phyloP scores from a whole-genome alignment of 2,329 filamentous ascomycete genomes.

The Cytospora chrysosperma region DNA sequence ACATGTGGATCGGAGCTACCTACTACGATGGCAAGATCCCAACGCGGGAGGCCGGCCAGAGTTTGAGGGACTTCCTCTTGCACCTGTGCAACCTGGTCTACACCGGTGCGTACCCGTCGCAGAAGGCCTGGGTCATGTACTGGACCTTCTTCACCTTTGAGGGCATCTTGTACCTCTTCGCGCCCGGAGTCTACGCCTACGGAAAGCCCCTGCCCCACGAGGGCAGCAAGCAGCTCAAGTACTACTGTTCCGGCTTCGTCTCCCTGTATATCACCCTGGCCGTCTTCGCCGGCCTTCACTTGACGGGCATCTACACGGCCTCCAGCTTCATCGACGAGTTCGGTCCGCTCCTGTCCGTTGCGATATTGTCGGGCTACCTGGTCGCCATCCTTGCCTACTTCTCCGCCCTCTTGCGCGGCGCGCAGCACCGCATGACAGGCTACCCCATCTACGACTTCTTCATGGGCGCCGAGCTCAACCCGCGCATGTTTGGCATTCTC shows the following conservation, averaged over 20 bases:
- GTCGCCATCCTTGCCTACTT: constrained; percentile 83
- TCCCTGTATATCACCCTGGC: constrained; percentile 86
- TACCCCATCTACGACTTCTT: constrained; percentile 83
- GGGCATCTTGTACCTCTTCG: constrained; percentile 74
- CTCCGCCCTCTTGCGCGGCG: constrained; percentile 76
- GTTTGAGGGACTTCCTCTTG: constrained; percentile 65
- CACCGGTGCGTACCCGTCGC: constrained; percentile 78
- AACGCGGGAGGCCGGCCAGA: constrained; percentile 62
- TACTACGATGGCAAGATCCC: constrained; percentile 89
- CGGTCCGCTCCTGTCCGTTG: constrained; percentile 86
- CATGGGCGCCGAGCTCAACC: constrained; percentile 86
- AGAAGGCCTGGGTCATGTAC: constrained; percentile 88
- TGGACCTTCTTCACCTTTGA: constrained; percentile 91
- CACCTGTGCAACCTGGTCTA: constrained; percentile 74
- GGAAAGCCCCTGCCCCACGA: constrained; percentile 85
- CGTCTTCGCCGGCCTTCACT: constrained; percentile 70
- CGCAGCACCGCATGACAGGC: constrained; percentile 89
- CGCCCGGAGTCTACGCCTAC: constrained; percentile 84
- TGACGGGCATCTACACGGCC: constrained; percentile 80
- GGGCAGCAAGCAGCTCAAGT: constrained; percentile 80
- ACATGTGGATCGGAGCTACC: constrained; percentile 96
- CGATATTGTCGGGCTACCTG: constrained; percentile 85
- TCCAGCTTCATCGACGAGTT: constrained; percentile 96
- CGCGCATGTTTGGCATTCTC: constrained; percentile 77
- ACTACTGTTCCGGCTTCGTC: constrained; percentile 89